A percentile compares a stretch with the other conserved stretches of the same genome.
Conservation (phyloP, 495 filamentous ascomycete genomes). For the Delitschia confertaspora region DNA sequence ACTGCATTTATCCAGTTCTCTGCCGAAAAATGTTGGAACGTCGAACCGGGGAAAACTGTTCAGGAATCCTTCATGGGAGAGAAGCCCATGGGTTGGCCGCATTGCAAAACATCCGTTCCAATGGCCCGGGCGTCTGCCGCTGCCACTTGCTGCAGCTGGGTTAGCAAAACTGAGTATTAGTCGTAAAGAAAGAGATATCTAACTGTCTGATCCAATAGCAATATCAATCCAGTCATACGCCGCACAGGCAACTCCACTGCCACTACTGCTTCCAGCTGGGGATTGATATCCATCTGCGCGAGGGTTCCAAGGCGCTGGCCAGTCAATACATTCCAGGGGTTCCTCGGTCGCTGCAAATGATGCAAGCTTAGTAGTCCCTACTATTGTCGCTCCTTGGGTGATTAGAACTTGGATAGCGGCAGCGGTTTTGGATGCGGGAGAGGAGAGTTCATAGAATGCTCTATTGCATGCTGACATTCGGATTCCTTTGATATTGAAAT, state of each 20-base stretch:
- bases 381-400: constrained; percentile 1
- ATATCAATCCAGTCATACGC: constrained; percentile 14
- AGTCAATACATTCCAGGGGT: constrained; percentile 5
- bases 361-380: constrained; percentile 3
- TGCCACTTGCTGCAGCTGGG: too few species aligned
- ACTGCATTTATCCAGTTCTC: too few species aligned
- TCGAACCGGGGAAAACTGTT: too few species aligned
- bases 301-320: constrained; percentile 10
- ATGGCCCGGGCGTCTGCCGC: too few species aligned
- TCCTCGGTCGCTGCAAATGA: constrained; percentile 1
- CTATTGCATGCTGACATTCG: constrained; percentile 4
- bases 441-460: constrained; percentile 7
- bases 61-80: too few species aligned
- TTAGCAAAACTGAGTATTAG: too few species aligned
- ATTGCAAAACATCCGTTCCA: too few species aligned
- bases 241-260: constrained; percentile 3
- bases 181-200: too few species aligned
- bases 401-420: constrained; percentile 1
- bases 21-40: too few species aligned
- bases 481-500: constrained; percentile 6
- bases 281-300: constrained; percentile 10
- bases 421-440: constrained; percentile 2
- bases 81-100: too few species aligned
- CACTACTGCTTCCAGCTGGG: constrained; percentile 3
- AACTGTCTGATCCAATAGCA: constrained; percentile 7